Conservation (phyloP, 208 protist species). For the Crithidia expoeki region DNA sequence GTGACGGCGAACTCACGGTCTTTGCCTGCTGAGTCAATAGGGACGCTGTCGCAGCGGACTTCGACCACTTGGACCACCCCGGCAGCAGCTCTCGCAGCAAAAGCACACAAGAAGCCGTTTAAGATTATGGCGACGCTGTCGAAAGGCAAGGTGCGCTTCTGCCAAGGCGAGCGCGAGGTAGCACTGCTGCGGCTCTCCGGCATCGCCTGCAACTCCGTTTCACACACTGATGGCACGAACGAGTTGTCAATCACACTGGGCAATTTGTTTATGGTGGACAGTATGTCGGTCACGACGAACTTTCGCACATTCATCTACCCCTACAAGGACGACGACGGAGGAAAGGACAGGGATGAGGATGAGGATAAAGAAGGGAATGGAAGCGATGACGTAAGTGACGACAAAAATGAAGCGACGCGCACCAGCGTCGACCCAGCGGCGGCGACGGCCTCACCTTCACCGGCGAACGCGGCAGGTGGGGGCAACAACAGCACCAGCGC, state of each 20-base stretch:
- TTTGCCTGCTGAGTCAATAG: background rate
- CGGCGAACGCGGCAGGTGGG: background rate
- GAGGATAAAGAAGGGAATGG: too few species aligned
- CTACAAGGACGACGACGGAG: constrained; percentile 39
- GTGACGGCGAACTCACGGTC: background rate
- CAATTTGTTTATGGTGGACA: constrained; percentile 59
- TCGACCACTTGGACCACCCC: background rate
- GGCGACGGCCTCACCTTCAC: constrained; percentile 10
- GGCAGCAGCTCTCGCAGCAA: background rate
- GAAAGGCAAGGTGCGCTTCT: constrained; percentile 42
- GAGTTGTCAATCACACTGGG: constrained; percentile 45
- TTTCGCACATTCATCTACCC: constrained; percentile 57
- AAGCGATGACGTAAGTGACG: background rate
- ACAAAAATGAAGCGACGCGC: background rate
- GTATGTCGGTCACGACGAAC: constrained; percentile 35
- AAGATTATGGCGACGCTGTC: constrained; percentile 24
- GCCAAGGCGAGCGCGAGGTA: constrained; percentile 49
- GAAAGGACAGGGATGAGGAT: too few species aligned
- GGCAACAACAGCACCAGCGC: background rate
- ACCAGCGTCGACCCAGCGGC: background rate
- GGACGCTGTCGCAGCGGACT: background rate
- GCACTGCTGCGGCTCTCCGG: constrained; percentile 41
- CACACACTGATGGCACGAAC: constrained; percentile 48
- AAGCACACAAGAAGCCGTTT: constrained; percentile 2
- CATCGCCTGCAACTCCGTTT: constrained; percentile 29